Conservation (phyloP, 2,329 filamentous ascomycete species). For the Aspergillus carbonarius region DNA sequence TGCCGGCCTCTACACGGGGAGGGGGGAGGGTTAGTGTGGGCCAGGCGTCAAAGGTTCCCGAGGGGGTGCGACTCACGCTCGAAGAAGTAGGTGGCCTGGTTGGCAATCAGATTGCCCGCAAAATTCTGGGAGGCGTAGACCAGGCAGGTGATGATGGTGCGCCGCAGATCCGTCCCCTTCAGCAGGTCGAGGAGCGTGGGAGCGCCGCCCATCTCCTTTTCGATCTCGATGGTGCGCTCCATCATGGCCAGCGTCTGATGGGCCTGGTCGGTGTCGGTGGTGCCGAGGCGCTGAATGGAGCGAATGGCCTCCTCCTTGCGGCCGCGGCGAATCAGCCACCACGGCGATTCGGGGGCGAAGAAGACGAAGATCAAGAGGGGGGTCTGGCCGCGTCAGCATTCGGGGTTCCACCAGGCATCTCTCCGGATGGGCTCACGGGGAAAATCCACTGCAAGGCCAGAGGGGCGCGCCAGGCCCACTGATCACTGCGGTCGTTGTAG, state of each 20-base stretch:
- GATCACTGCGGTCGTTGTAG: slow-evolving; percentile 18
- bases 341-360: slow-evolving; percentile 29
- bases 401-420: no score
- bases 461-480: slow-evolving; percentile 30
- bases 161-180: slow-evolving; percentile 33
- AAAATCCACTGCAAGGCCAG: slow-evolving; percentile 33
- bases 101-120: slow-evolving; percentile 63
- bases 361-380: slow-evolving; percentile 29
- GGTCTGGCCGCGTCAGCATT: slow-evolving; percentile 16
- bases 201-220: slow-evolving; percentile 24
- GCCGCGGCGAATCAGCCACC: slow-evolving; percentile 30
- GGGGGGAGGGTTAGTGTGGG: slow-evolving; percentile 16
- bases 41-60: background rate
- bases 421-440: slow-evolving; percentile 23
- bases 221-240: slow-evolving; percentile 34
- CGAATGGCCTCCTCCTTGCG: slow-evolving; percentile 25
- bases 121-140: slow-evolving; percentile 46
- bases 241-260: slow-evolving; percentile 32
- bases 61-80: slow-evolving; percentile 25
- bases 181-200: slow-evolving; percentile 32
- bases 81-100: slow-evolving; percentile 64
- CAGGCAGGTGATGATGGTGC: slow-evolving; percentile 34
- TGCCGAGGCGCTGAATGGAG: slow-evolving; percentile 27
- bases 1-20: slow-evolving; percentile 30
- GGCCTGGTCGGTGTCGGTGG: slow-evolving; percentile 13